Evolutionary conservation across 768 basidiomycete genomes (phyloP).

Genomic region (Psilocybe sp.): DNA sequence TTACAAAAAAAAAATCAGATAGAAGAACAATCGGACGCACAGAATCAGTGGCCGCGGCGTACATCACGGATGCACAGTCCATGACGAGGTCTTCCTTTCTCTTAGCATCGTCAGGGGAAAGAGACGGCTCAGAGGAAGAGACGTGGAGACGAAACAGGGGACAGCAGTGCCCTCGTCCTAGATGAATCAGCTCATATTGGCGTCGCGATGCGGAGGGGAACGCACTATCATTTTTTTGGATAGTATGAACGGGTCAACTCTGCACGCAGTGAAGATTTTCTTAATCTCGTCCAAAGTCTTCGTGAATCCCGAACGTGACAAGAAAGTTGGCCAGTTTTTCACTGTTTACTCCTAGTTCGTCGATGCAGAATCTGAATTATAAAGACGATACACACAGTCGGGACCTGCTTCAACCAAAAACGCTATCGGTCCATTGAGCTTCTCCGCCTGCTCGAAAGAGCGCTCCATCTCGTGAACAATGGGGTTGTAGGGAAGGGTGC

Average conservation of each 20-base stretch:
- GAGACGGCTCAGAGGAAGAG: not conserved
- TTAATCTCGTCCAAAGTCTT: not conserved
- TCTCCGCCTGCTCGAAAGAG: conserved; percentile 1
- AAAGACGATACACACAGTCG: not conserved
- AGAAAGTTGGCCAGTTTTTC: conserved; percentile 1
- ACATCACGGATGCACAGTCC: conserved; percentile 41
- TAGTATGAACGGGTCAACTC: not conserved
- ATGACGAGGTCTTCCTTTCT: conserved; percentile 16
- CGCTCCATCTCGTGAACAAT: conserved; percentile 1
- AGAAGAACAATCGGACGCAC: conserved; percentile 33
- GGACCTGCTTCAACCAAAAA: not conserved
- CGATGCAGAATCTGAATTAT: too few relatives aligned
- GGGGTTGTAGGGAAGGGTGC: too few relatives aligned
- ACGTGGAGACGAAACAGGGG: not conserved
- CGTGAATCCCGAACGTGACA: not conserved
- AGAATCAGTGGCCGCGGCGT: conserved; percentile 59
- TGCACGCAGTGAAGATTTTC: not conserved
- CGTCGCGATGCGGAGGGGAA: not conserved
- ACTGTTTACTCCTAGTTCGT: not conserved
- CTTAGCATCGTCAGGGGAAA: not conserved
- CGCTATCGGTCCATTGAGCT: not conserved
- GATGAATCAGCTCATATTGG: not conserved
- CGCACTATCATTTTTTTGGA: not conserved
- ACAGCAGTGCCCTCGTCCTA: conserved; percentile 1
- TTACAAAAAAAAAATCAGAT: not conserved